Evolutionary conservation across 228 moss, liverwort and hornwort species (phyloP).

Genomic region (Sphagnum magellanicum): DNA sequence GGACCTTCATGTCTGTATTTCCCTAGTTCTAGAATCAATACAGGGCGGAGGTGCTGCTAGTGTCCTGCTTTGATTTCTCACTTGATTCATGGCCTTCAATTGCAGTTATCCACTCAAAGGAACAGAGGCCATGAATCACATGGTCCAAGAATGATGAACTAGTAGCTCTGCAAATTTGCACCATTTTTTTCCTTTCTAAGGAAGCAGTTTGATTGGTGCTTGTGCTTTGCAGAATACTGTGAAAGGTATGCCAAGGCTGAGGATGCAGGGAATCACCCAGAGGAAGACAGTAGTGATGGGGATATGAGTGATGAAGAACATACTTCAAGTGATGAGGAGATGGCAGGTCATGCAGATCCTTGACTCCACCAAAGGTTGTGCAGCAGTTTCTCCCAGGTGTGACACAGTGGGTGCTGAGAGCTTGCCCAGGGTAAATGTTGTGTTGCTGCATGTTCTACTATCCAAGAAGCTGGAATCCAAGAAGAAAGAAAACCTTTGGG

Average conservation of each 20-base stretch:
- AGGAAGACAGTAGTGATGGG: constrained; percentile 76
- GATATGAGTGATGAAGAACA: constrained; percentile 92
- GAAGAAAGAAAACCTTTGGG: constrained; percentile 12
- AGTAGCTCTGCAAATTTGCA: too few species aligned
- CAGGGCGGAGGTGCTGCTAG: too few species aligned
- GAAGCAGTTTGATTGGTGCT: too few species aligned
- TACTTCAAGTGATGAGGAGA: constrained; percentile 97
- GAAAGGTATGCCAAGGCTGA: constrained; percentile 98
- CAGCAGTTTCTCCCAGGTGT: constrained; percentile 19
- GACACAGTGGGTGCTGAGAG: constrained; percentile 19
- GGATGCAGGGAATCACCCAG: constrained; percentile 72
- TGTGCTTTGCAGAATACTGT: constrained; percentile 66
- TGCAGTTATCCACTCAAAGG: too few species aligned
- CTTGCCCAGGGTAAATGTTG: constrained; percentile 28
- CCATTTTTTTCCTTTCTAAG: too few species aligned
- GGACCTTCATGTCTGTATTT: too few species aligned
- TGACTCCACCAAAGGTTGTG: constrained; percentile 23
- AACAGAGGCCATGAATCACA: too few species aligned
- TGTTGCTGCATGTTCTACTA: constrained; percentile 36
- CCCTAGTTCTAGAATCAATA: too few species aligned
- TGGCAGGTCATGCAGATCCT: constrained; percentile 91
- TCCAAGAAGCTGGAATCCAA: constrained; percentile 14
- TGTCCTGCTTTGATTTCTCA: too few species aligned
- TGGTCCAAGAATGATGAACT: too few species aligned
- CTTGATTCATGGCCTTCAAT: too few species aligned